Evolutionary conservation across 225 moss, liverwort and hornwort genomes (phyloP).

Genomic region (Rhytidiadelphus loreus): DNA sequence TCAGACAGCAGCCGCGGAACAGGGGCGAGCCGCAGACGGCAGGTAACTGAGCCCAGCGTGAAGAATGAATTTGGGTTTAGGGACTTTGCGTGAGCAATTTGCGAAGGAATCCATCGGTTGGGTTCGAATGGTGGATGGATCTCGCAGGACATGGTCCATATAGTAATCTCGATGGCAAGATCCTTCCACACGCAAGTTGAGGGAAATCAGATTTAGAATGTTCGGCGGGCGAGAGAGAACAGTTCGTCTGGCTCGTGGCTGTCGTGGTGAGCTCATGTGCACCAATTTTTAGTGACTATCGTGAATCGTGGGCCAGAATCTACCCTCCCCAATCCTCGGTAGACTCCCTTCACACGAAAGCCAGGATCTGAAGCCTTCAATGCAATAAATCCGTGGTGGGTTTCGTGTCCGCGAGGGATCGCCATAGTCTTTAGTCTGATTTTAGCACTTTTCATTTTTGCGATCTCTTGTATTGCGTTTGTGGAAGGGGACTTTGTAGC

Average conservation of each 20-base stretch:
- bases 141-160: neutral
- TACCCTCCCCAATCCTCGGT: neutral
- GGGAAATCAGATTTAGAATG: neutral
- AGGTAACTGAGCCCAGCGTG: neutral
- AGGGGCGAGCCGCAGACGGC: neutral
- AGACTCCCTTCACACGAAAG: neutral
- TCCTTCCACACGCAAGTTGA: neutral
- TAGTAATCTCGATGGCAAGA: neutral
- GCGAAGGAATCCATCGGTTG: neutral
- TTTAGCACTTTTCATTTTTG: neutral
- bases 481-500: neutral
- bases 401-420: neutral
- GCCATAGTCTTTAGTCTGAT: neutral
- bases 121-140: neutral
- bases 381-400: neutral
- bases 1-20: neutral
- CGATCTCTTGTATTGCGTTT: neutral
- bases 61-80: neutral
- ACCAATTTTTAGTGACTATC: conserved; percentile 14
- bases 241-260: neutral
- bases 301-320: conserved; percentile 1
- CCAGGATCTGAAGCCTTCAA: neutral
- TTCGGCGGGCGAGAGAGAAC: neutral
- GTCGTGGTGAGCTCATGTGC: conserved; percentile 12
- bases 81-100: neutral